Evolutionary conservation across 1,139 yeast species (phyloP), one percentile per base, ranked within the genome.

Genomic region (Suhomyces coccinellae): DNA sequence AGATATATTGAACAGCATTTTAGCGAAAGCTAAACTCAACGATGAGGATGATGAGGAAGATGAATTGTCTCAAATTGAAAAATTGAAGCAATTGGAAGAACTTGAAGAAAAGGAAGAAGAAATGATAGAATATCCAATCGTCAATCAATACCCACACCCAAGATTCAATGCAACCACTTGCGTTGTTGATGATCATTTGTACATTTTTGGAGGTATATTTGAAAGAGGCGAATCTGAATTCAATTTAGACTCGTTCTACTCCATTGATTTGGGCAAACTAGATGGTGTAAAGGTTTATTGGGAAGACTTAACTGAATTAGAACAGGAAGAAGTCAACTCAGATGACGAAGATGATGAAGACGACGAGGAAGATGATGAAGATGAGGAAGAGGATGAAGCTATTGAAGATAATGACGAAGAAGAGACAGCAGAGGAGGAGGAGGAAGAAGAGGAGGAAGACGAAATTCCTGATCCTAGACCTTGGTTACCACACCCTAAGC

Each of bases 401-500:
- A 76, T 71, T 28, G 77, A 76, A 7, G 74, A 69, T 2, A 79
- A 71, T 2, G 79, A 67, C 7, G 81, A 71, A 12, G 83, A 72
- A 13, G 85, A 75, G 17, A 85, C 72, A 13, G 85, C 75, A 33
- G 83, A 75, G 36, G 83, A 79, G 24, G 85, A 77, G 28, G 87
- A 77, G 30, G 84, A 76, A 35, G 82, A 70, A 16, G 83, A 73
- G 36, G 85, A 75, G 7, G 87, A 80, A 47, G 82, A 81, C 33
- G 91, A 84, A 51, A 80, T 83, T 56, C 96, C 96, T 6, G 98
- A 93, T 65, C 86, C 86, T 37, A 80, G 96, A 64, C 97, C 97
- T 22, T 91, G 97, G 96, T 75, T 93, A 50, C 97, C 98, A 38
- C 97, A 90, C 63, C 99, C 99, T 37, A 90, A 91, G 61, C 85